Evolutionary conservation across 1,139 yeast genomes (phyloP).

Genomic region (Lizanozyma gosingica): DNA sequence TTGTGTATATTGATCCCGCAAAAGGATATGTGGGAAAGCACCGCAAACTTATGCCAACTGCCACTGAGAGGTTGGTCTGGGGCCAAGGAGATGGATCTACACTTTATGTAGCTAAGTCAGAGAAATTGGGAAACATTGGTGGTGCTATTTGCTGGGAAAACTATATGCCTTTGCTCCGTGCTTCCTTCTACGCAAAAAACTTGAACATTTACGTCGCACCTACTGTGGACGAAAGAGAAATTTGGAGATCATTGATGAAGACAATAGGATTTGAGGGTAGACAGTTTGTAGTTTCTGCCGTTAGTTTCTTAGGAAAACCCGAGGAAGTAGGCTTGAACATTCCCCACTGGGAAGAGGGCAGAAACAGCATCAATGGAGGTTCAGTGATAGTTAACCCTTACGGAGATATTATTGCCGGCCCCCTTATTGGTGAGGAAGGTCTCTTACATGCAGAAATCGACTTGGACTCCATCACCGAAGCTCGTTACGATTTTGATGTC

Average conservation of each 20-base stretch:
- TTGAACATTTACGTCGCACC: slow-evolving; percentile 29
- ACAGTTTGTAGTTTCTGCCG: slow-evolving; percentile 21
- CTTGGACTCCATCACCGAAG: slow-evolving; percentile 18
- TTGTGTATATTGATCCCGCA: slow-evolving; percentile 22
- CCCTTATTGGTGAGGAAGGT: slow-evolving; percentile 26
- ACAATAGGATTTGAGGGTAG: slow-evolving; percentile 27
- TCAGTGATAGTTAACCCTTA: slow-evolving; percentile 27
- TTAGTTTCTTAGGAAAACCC: slow-evolving; percentile 17
- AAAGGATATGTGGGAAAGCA: slow-evolving; percentile 27
- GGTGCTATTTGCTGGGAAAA: slow-evolving; percentile 38
- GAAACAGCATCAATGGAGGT: slow-evolving; percentile 25
- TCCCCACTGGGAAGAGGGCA: slow-evolving; percentile 12
- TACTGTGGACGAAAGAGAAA: slow-evolving; percentile 28
- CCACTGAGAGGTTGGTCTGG: slow-evolving; percentile 29
- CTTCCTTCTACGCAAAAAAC: slow-evolving; percentile 29
- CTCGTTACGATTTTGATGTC: slow-evolving; percentile 28
- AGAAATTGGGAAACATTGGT: slow-evolving; percentile 21
- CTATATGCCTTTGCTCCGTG: slow-evolving; percentile 23
- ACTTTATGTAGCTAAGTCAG: slow-evolving; percentile 18
- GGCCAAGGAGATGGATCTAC: slow-evolving; percentile 35
- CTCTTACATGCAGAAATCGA: slow-evolving; percentile 26
- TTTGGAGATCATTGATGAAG: slow-evolving; percentile 24
- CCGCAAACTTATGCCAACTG: slow-evolving; percentile 31
- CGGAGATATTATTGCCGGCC: slow-evolving; percentile 33
- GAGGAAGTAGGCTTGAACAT: slow-evolving; percentile 7